phyloP scores from a whole-genome alignment of 192 early-diverging fungal species.

The Phlyctochytrium bullatum region DNA sequence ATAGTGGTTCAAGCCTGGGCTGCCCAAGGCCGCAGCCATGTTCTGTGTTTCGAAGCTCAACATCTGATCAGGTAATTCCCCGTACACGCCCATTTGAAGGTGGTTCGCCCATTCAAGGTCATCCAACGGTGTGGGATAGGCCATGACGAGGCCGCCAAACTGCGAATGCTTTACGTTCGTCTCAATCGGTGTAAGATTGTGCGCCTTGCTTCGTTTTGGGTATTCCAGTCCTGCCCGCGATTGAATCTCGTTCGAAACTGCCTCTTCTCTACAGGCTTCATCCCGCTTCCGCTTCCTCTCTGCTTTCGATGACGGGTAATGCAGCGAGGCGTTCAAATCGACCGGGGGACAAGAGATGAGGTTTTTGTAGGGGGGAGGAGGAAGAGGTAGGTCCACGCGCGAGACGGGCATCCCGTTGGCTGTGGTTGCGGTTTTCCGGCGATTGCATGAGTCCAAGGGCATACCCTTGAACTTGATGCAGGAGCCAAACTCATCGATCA shows the following conservation, averaged over 20 bases:
- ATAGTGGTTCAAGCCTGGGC: background rate
- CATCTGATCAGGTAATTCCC: background rate
- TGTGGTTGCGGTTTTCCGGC: background rate
- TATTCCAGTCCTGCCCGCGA: background rate
- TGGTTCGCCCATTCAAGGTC: background rate
- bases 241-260: background rate
- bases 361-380: background rate
- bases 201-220: conserved; percentile 1
- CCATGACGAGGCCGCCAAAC: too few relatives aligned
- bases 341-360: background rate
- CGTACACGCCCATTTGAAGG: background rate
- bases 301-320: too few relatives aligned
- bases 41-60: background rate
- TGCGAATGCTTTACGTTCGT: too few relatives aligned
- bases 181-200: background rate
- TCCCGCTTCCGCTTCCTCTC: background rate
- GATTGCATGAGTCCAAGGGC: background rate
- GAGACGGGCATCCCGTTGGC: background rate
- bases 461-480: background rate
- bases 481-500: background rate
- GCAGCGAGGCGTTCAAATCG: background rate
- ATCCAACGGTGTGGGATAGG: background rate
- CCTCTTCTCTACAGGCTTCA: background rate
- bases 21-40: background rate
- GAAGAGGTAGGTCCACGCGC: background rate